These are phyloP conservation scores for Fraxinus dipetala DNA, from an alignment of 305 asterid genomes.

Conservation along the genomic window DNA sequence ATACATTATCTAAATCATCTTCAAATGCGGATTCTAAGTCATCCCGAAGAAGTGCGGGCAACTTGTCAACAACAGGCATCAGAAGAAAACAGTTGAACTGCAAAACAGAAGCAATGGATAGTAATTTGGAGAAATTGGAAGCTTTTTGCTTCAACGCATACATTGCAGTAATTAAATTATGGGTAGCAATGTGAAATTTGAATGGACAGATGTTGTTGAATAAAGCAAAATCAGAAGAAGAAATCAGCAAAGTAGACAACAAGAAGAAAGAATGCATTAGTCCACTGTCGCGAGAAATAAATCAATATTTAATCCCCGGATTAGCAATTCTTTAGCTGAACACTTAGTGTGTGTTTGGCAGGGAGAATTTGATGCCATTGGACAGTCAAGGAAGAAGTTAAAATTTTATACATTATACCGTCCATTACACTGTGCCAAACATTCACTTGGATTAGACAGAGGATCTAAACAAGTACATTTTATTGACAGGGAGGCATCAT, in stretches of 20 bases:
- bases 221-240: not conserved
- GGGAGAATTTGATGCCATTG: not conserved
- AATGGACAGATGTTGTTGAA: not conserved
- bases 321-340: not conserved
- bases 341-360: not conserved
- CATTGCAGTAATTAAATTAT: not conserved
- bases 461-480: not conserved
- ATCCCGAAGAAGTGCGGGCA: constrained; percentile 88
- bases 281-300: not conserved
- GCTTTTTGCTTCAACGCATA: not conserved
- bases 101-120: constrained; percentile 29
- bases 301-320: not conserved
- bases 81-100: constrained; percentile 96
- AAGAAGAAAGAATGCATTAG: not conserved
- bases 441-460: not conserved
- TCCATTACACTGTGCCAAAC: not conserved
- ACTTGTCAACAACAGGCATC: constrained; percentile 95
- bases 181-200: not conserved
- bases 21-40: constrained; percentile 88
- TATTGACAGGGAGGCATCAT: not conserved
- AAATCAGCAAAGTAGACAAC: not conserved
- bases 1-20: constrained; percentile 71
- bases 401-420: not conserved
- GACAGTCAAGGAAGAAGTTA: not conserved
- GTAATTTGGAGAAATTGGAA: constrained; percentile 14